Conservation (phyloP, 495 filamentous ascomycete species). For the Aspergillus haitiensis region DNA sequence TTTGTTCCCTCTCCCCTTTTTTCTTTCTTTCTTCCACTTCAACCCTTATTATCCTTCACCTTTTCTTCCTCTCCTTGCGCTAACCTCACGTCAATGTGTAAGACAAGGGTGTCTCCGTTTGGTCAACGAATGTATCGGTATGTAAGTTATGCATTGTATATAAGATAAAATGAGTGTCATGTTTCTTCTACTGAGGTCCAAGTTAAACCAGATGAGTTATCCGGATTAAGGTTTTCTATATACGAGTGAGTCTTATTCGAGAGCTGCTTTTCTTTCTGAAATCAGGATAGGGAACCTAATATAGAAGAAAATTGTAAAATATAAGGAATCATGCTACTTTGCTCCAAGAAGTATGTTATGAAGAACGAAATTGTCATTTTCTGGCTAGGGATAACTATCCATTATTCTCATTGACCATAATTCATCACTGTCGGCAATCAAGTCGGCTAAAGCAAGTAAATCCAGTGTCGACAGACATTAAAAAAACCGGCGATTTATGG, state of each 20-base stretch:
- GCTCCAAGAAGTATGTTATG: too few species aligned
- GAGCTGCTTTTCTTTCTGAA: too few species aligned
- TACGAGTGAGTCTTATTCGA: too few species aligned
- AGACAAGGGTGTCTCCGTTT: background rate
- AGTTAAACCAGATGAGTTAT: too few species aligned
- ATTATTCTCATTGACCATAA: constrained; percentile 4
- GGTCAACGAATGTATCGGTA: constrained; percentile 19
- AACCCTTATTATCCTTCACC: background rate
- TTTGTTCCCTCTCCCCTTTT: background rate
- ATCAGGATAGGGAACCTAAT: too few species aligned
- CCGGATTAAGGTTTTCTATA: too few species aligned
- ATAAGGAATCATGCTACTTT: too few species aligned
- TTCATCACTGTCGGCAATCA: background rate
- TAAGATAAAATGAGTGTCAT: background rate
- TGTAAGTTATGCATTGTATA: constrained; percentile 20
- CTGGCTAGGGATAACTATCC: constrained; percentile 17
- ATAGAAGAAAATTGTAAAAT: too few species aligned
- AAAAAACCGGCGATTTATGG: background rate
- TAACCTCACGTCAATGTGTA: background rate
- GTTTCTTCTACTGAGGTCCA: background rate
- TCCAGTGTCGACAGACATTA: background rate
- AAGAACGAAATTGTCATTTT: constrained; percentile 15
- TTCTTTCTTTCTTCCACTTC: constrained; percentile 11
- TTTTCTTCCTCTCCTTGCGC: background rate
- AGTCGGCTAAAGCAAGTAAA: too few species aligned